Conservation (phyloP, 139 green algal genomes). For the Ettlia oleoabundans region DNA sequence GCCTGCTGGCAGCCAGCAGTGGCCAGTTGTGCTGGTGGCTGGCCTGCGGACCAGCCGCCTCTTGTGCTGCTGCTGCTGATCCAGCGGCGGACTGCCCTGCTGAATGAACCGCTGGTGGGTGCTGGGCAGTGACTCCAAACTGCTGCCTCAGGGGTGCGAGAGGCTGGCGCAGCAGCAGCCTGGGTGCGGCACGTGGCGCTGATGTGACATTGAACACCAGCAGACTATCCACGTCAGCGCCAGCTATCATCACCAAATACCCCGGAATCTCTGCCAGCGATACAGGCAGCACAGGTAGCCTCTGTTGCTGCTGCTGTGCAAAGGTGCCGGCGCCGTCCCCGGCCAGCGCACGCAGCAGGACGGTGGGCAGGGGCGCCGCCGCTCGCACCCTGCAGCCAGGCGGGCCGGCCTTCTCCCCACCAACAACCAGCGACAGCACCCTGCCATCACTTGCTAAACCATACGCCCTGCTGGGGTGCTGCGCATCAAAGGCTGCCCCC, state of each 20-base stretch:
- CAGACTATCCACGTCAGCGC: neutral
- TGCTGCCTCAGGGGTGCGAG: neutral
- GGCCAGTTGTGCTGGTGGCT: neutral
- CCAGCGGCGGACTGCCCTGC: neutral
- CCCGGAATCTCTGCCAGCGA: neutral
- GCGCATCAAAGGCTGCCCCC: slow-evolving; percentile 47
- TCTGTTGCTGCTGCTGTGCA: neutral
- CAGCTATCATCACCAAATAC: slow-evolving; percentile 25
- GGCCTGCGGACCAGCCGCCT: neutral
- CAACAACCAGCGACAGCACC: slow-evolving; percentile 41
- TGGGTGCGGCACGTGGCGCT: neutral
- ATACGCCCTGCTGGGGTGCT: slow-evolving; percentile 40
- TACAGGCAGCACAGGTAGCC: neutral
- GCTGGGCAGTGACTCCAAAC: neutral
- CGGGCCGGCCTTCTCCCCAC: neutral
- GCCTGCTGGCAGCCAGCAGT: slow-evolving; percentile 1
- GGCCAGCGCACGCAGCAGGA: neutral
- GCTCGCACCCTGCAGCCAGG: neutral
- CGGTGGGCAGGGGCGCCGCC: neutral
- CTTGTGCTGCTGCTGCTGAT: neutral
- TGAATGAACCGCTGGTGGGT: neutral
- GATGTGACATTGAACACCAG: slow-evolving; percentile 29
- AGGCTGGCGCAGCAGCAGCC: slow-evolving; percentile 7
- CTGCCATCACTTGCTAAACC: slow-evolving; percentile 32
- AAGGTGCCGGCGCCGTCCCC: neutral